Evolutionary conservation across 108 stramenopile species (phyloP).

Genomic region (Skeletonema marinoi): DNA sequence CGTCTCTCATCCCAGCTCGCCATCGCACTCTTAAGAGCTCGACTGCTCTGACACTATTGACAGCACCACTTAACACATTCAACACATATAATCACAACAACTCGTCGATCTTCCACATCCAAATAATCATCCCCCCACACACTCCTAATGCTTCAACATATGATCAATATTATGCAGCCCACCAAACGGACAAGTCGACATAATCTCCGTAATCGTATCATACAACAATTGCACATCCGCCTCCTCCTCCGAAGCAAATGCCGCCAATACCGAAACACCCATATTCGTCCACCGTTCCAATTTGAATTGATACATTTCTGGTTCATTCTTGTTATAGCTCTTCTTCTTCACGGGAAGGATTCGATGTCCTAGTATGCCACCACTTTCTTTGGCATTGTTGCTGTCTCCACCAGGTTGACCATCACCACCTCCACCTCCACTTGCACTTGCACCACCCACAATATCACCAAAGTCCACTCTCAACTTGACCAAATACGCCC

Average conservation of each 20-base stretch:
- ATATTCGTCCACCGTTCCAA: conserved; percentile 54
- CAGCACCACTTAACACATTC: too few species aligned
- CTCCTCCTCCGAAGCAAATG: conserved; percentile 53
- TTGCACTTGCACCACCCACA: conserved; percentile 1
- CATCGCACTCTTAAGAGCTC: too few species aligned
- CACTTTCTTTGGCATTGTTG: not conserved
- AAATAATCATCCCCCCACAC: too few species aligned
- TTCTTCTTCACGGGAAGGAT: conserved; percentile 46
- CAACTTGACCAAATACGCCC: conserved; percentile 51
- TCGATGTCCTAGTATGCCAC: conserved; percentile 39
- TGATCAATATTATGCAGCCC: conserved; percentile 53
- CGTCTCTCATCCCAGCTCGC: too few species aligned
- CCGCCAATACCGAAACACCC: conserved; percentile 49
- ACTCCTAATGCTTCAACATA: conserved; percentile 30
- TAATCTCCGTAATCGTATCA: conserved; percentile 35
- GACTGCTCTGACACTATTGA: too few species aligned
- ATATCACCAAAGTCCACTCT: conserved; percentile 51
- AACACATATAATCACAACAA: too few species aligned
- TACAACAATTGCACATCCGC: conserved; percentile 38
- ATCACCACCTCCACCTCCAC: not conserved
- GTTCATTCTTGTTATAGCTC: conserved; percentile 49
- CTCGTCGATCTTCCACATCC: too few species aligned
- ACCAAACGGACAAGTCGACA: conserved; percentile 38
- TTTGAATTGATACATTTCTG: conserved; percentile 56
- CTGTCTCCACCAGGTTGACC: not conserved